A percentile compares a stretch with the other conserved stretches of the same genome.
Evolutionary conservation across 345 rosid genomes (phyloP).

Genomic region (Trapa incisa): DNA sequence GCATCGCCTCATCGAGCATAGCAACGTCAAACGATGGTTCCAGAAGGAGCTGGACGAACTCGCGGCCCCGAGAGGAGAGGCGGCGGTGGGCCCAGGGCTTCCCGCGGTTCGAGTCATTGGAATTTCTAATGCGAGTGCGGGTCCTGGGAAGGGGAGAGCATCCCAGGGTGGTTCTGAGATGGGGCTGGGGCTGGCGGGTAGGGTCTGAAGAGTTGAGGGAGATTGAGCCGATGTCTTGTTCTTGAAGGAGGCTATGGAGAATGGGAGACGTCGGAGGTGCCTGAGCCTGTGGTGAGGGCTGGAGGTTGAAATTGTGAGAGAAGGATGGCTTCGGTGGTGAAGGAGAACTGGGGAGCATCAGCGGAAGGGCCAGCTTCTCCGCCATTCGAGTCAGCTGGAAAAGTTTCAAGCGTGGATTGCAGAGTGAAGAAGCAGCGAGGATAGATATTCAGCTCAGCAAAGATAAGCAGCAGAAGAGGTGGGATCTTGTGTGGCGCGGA

Average conservation of each 20-base stretch:
- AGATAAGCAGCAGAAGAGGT: background rate
- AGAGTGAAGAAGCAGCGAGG: background rate
- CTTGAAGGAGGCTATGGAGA: conserved; percentile 27
- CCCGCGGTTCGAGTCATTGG: conserved; percentile 58
- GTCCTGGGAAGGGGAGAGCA: conserved; percentile 15
- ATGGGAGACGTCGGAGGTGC: conserved; percentile 15
- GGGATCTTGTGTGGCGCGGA: background rate
- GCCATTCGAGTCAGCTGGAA: conserved; percentile 28
- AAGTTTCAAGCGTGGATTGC: background rate
- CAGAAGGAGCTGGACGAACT: conserved; percentile 35
- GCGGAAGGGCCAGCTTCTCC: conserved; percentile 60
- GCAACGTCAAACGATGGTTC: conserved; percentile 42
- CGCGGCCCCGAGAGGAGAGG: conserved; percentile 58
- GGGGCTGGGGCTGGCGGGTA: background rate
- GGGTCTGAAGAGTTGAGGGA: conserved; percentile 11
- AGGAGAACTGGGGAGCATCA: conserved; percentile 49
- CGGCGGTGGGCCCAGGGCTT: conserved; percentile 61
- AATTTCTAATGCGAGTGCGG: conserved; percentile 52
- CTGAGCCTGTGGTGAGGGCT: conserved; percentile 3
- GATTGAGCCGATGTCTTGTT: conserved; percentile 16
- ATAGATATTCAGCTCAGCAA: background rate
- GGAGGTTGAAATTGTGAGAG: conserved; percentile 22
- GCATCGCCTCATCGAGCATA: conserved; percentile 29
- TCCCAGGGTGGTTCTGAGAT: conserved; percentile 6
- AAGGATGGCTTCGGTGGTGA: conserved; percentile 39